Percentiles rank a stretch among this genome's conserved stretches.
These are phyloP conservation scores for Penicillium arizonense DNA, from an alignment of 495 filamentous ascomycete species.

Conservation along the genomic window DNA sequence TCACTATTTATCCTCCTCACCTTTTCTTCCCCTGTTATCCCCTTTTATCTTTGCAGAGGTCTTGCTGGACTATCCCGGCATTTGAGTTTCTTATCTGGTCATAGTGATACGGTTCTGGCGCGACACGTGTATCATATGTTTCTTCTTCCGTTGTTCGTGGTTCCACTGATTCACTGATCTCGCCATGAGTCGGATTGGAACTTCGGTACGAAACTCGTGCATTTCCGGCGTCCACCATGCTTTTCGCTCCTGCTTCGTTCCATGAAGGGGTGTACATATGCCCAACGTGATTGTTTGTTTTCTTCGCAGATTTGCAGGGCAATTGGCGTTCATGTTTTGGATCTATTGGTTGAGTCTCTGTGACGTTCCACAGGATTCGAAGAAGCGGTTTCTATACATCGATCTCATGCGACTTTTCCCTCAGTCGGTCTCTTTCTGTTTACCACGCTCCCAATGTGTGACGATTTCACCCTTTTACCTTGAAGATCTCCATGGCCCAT, in stretches of 20 bases:
- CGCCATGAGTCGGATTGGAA: conserved; percentile 8
- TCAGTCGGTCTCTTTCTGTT: conserved; percentile 1
- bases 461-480: neutral
- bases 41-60: neutral
- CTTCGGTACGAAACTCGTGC: conserved; percentile 17
- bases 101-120: conserved; percentile 26
- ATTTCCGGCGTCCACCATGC: conserved; percentile 20
- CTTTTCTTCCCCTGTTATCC: neutral
- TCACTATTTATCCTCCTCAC: conserved; percentile 3
- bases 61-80: neutral
- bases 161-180: conserved; percentile 7
- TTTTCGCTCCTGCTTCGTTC: conserved; percentile 9
- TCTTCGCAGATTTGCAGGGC: conserved; percentile 13
- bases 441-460: conserved; percentile 5
- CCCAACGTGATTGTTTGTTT: conserved; percentile 8
- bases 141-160: conserved; percentile 8
- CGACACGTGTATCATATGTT: conserved; percentile 36
- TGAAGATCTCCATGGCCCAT: too few species aligned
- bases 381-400: neutral
- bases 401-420: neutral
- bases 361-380: conserved; percentile 15
- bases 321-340: conserved; percentile 19
- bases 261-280: conserved; percentile 19
- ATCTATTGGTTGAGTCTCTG: conserved; percentile 11
- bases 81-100: conserved; percentile 11